These are phyloP conservation scores for Macrolepiota albuminosa DNA, from an alignment of 768 basidiomycete species.

Conservation along the genomic window DNA sequence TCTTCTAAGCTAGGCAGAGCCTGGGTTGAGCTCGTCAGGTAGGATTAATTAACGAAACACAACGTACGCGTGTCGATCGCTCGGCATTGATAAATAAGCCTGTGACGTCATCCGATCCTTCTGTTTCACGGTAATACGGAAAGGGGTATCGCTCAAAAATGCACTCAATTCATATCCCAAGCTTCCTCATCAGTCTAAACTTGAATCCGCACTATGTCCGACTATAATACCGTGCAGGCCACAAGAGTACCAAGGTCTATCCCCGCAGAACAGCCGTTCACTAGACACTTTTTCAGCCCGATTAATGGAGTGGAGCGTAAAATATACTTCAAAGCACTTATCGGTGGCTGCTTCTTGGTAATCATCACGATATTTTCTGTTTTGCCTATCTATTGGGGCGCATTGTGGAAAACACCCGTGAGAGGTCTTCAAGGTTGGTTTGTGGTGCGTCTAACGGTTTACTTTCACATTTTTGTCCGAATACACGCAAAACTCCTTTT, in stretches of 20 bases:
- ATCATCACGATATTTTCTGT: constrained; percentile 15
- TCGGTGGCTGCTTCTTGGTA: constrained; percentile 12
- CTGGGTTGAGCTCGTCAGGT: too few species aligned
- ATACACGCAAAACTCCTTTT: background rate
- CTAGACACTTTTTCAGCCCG: constrained; percentile 8
- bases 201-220: background rate
- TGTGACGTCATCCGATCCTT: background rate
- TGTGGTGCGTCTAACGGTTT: constrained; percentile 12
- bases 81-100: too few species aligned
- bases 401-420: constrained; percentile 19
- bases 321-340: constrained; percentile 14
- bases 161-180: background rate
- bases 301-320: constrained; percentile 6
- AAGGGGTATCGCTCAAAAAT: background rate
- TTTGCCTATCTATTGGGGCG: constrained; percentile 22
- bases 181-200: background rate
- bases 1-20: too few species aligned
- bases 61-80: too few species aligned
- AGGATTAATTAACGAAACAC: too few species aligned
- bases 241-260: background rate
- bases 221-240: background rate
- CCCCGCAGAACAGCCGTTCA: constrained; percentile 3
- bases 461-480: background rate
- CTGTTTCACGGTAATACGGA: constrained; percentile 2
- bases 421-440: constrained; percentile 18